A percentile compares a stretch with the other conserved stretches of the same genome.
Conservation (phyloP, 768 basidiomycete genomes). For the Xerocomellus chrysenteron region DNA sequence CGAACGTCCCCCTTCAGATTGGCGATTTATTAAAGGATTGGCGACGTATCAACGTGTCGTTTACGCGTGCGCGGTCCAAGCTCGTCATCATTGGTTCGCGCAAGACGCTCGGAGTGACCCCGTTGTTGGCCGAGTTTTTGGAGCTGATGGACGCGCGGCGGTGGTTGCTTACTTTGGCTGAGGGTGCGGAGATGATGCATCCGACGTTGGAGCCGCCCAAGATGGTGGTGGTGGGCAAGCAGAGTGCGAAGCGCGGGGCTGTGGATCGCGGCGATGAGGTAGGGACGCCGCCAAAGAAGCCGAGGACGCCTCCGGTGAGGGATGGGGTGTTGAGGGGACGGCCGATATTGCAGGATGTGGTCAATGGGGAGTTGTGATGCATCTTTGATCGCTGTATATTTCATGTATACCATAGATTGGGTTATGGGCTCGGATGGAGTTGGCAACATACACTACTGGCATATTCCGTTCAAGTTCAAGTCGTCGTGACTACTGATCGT, state of each 20-base stretch:
- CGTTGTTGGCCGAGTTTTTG: slow-evolving; percentile 75
- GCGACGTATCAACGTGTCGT: slow-evolving; percentile 94
- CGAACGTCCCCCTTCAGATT: slow-evolving; percentile 45
- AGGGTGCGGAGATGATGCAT: slow-evolving; percentile 56
- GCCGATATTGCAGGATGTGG: slow-evolving; percentile 60
- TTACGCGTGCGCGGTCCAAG: slow-evolving; percentile 90
- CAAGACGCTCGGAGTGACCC: slow-evolving; percentile 61
- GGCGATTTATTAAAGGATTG: slow-evolving; percentile 95
- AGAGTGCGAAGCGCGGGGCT: slow-evolving; percentile 11
- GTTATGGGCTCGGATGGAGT: neutral
- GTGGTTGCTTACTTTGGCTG: slow-evolving; percentile 69
- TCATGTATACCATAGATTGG: neutral
- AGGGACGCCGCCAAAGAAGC: slow-evolving; percentile 36
- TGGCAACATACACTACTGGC: too few species aligned
- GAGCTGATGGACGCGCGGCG: slow-evolving; percentile 63
- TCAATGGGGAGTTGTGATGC: slow-evolving; percentile 40
- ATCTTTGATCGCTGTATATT: neutral
- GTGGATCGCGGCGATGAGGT: neutral
- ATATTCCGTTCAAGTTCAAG: too few species aligned
- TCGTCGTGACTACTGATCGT: too few species aligned
- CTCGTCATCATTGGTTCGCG: slow-evolving; percentile 89
- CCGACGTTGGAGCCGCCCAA: slow-evolving; percentile 26
- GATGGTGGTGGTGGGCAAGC: slow-evolving; percentile 9
- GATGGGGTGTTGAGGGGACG: slow-evolving; percentile 52
- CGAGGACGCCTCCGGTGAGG: slow-evolving; percentile 31